These are phyloP conservation scores for Sporothrix pseudoabietina DNA, from an alignment of 2,329 filamentous ascomycete species.

Conservation along the genomic window DNA sequence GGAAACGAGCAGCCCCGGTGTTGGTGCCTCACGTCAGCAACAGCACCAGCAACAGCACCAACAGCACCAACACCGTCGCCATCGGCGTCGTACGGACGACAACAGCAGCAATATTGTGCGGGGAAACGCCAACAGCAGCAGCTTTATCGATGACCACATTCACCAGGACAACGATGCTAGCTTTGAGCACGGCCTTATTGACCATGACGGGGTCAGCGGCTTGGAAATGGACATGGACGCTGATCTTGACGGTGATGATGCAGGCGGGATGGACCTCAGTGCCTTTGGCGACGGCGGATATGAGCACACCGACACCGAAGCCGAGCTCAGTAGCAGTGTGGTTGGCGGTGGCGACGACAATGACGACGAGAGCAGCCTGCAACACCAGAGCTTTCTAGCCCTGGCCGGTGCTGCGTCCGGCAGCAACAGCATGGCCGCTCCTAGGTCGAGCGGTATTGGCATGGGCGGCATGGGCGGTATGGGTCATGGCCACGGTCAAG, in stretches of 20 bases:
- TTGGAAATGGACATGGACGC: constrained; percentile 62
- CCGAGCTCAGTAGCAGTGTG: constrained; percentile 53
- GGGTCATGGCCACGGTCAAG: background rate
- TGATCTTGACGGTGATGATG: constrained; percentile 66
- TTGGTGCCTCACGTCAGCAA: constrained; percentile 5
- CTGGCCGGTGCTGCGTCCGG: constrained; percentile 5
- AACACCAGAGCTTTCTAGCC: constrained; percentile 31
- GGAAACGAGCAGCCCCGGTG: constrained; percentile 27
- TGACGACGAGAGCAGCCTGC: constrained; percentile 41
- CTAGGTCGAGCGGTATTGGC: constrained; percentile 20
- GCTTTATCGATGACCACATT: background rate
- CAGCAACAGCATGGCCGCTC: constrained; percentile 16
- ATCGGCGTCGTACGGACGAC: constrained; percentile 22
- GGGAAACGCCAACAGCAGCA: constrained; percentile 17
- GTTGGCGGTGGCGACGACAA: constrained; percentile 5
- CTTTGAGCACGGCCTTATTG: background rate
- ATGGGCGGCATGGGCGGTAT: background rate
- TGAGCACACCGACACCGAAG: constrained; percentile 78
- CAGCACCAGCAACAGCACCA: constrained; percentile 1
- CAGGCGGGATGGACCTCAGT: constrained; percentile 29
- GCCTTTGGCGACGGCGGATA: constrained; percentile 52
- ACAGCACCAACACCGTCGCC: constrained; percentile 37
- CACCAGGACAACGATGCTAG: constrained; percentile 12
- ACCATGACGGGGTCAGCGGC: constrained; percentile 31
- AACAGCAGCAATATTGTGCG: constrained; percentile 4